These are phyloP conservation scores for Chlorella vulgaris DNA, from an alignment of 139 green algal genomes.

Conservation along the genomic window DNA sequence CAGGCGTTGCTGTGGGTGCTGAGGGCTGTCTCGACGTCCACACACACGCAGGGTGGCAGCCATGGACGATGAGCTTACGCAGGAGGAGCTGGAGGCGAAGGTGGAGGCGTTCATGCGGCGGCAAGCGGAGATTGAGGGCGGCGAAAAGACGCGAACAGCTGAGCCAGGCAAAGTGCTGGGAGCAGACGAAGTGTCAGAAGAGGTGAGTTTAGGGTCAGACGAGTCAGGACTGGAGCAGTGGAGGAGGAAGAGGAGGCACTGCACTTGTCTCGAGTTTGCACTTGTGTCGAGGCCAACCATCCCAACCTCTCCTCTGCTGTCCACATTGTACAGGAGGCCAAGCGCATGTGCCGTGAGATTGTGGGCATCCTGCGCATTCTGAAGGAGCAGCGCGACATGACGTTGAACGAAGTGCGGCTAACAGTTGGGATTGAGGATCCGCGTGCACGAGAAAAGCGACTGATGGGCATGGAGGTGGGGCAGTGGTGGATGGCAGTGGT, in stretches of 20 bases:
- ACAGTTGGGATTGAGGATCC: constrained; percentile 88
- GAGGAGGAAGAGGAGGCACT: no score
- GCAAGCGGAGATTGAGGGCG: constrained; percentile 85
- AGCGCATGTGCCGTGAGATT: constrained; percentile 74
- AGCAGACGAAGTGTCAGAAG: constrained; percentile 54
- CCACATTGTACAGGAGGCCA: constrained; percentile 57
- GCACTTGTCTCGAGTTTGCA: no score
- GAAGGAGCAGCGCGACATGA: constrained; percentile 83
- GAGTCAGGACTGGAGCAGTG: not conserved
- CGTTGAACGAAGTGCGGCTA: constrained; percentile 79
- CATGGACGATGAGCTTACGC: constrained; percentile 20
- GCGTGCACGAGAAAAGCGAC: constrained; percentile 51
- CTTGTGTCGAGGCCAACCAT: no score
- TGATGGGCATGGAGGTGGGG: constrained; percentile 71
- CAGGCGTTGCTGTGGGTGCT: not conserved
- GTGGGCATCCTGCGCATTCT: constrained; percentile 69
- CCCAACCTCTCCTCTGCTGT: no score
- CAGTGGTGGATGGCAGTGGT: no score
- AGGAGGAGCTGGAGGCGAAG: constrained; percentile 78
- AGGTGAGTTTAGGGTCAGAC: no score
- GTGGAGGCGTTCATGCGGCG: constrained; percentile 85
- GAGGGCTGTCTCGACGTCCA: not conserved
- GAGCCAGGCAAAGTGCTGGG: constrained; percentile 53
- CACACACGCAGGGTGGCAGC: constrained; percentile 4
- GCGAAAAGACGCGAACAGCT: constrained; percentile 26